phyloP scores from a whole-genome alignment of 2,329 filamentous ascomycete species.

The Epichloe uncinata region DNA sequence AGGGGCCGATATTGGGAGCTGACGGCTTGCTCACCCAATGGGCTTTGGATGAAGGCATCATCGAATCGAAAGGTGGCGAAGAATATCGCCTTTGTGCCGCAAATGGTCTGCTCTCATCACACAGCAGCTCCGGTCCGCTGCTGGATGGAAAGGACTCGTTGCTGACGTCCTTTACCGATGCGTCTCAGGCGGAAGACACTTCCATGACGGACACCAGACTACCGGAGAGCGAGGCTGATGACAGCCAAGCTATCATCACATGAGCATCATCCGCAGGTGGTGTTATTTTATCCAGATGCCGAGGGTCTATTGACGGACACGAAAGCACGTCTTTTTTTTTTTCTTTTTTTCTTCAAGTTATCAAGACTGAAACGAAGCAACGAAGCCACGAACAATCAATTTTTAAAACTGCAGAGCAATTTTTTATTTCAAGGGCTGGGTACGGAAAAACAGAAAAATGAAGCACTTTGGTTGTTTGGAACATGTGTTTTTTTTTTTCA shows the following conservation, averaged over 20 bases:
- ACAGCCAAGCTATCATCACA: not conserved
- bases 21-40: slow-evolving; percentile 45
- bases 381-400: slow-evolving; percentile 4
- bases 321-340: not conserved
- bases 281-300: not conserved
- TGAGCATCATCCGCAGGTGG: not conserved
- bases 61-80: slow-evolving; percentile 41
- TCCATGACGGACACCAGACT: slow-evolving; percentile 12
- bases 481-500: no score
- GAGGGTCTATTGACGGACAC: not conserved
- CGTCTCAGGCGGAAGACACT: slow-evolving; percentile 12
- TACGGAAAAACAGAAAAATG: not conserved
- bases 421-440: not conserved
- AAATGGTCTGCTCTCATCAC: slow-evolving; percentile 13
- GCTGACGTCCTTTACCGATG: slow-evolving; percentile 8
- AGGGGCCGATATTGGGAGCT: slow-evolving; percentile 42
- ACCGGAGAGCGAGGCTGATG: slow-evolving; percentile 13
- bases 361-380: not conserved
- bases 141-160: slow-evolving; percentile 16
- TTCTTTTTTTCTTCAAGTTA: not conserved
- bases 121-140: slow-evolving; percentile 4
- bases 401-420: not conserved
- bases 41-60: slow-evolving; percentile 51
- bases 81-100: slow-evolving; percentile 37
- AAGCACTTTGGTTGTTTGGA: no score